These are phyloP conservation scores for Tylopilus sp. DNA, from an alignment of 1,284 basidiomycete species.

Conservation along the genomic window DNA sequence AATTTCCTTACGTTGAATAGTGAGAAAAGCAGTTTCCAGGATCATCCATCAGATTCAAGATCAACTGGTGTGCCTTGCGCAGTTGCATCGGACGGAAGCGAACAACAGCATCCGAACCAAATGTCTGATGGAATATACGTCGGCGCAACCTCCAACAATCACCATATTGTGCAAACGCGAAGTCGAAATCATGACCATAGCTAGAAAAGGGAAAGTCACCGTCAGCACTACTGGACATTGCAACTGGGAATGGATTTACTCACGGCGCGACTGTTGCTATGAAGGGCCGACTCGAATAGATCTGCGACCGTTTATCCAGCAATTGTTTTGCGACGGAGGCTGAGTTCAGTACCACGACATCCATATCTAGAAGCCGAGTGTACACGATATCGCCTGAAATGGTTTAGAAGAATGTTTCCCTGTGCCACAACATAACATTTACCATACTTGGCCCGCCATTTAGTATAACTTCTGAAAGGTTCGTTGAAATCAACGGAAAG, in stretches of 20 bases:
- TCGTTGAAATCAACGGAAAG: slow-evolving; percentile 22
- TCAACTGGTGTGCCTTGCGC: slow-evolving; percentile 26
- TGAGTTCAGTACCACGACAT: slow-evolving; percentile 35
- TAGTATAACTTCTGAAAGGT: slow-evolving; percentile 30
- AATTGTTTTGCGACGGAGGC: slow-evolving; percentile 20
- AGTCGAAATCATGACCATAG: slow-evolving; percentile 26
- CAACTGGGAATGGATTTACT: slow-evolving; percentile 6
- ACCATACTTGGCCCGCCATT: slow-evolving; percentile 35
- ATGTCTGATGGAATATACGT: slow-evolving; percentile 29
- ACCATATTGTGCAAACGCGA: slow-evolving; percentile 27
- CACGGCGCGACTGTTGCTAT: slow-evolving; percentile 27
- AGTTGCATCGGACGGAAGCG: slow-evolving; percentile 26
- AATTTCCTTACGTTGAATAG: slow-evolving; percentile 20
- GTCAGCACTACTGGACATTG: background rate
- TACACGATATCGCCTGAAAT: slow-evolving; percentile 36
- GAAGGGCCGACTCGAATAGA: slow-evolving; percentile 35
- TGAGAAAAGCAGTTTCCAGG: slow-evolving; percentile 20
- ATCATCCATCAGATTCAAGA: slow-evolving; percentile 24
- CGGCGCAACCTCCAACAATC: slow-evolving; percentile 27
- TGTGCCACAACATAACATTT: background rate
- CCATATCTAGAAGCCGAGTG: slow-evolving; percentile 26
- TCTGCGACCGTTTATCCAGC: slow-evolving; percentile 32
- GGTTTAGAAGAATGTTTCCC: background rate
- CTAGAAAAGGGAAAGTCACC: slow-evolving; percentile 1
- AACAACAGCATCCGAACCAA: background rate